These are phyloP conservation scores for Tetracentron sinense DNA, from an alignment of 164 flowering plant genomes.

Conservation along the genomic window DNA sequence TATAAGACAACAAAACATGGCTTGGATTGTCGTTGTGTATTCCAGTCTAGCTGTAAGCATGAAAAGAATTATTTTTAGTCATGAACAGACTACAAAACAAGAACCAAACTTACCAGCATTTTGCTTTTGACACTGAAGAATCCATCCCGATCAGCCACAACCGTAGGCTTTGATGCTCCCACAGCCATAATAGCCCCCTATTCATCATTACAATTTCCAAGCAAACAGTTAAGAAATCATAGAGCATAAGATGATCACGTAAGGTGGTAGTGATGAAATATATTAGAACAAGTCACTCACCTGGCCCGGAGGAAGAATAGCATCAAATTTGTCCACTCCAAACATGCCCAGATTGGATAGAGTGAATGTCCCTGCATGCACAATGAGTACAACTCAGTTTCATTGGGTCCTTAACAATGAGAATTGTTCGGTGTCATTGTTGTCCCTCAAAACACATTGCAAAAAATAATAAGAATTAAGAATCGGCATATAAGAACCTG, in stretches of 20 bases:
- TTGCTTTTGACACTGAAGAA: constrained; percentile 85
- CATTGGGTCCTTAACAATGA: not conserved
- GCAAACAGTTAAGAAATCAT: not conserved
- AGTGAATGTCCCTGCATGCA: constrained; percentile 76
- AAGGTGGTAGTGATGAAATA: not conserved
- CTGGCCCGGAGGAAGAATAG: constrained; percentile 98
- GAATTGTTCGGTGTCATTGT: not conserved
- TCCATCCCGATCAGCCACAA: constrained; percentile 71
- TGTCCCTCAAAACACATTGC: not conserved
- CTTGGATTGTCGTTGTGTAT: not conserved
- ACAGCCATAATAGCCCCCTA: constrained; percentile 99
- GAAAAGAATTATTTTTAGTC: not conserved
- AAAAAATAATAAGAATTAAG: not conserved
- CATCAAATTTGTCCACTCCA: constrained; percentile 97
- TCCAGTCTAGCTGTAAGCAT: not conserved
- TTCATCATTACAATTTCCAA: constrained; percentile 13
- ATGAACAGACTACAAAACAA: not conserved
- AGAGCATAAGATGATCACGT: constrained; percentile 1
- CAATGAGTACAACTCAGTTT: constrained; percentile 9
- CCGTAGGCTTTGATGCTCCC: constrained; percentile 96
- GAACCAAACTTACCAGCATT: constrained; percentile 72
- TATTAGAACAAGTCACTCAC: constrained; percentile 28
- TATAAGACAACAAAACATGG: too few species aligned
- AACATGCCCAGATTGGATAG: constrained; percentile 96
- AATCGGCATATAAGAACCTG: constrained; percentile 44